These are phyloP conservation scores for Cruciata laevipes DNA, from an alignment of 257 asterid species.

Conservation along the genomic window DNA sequence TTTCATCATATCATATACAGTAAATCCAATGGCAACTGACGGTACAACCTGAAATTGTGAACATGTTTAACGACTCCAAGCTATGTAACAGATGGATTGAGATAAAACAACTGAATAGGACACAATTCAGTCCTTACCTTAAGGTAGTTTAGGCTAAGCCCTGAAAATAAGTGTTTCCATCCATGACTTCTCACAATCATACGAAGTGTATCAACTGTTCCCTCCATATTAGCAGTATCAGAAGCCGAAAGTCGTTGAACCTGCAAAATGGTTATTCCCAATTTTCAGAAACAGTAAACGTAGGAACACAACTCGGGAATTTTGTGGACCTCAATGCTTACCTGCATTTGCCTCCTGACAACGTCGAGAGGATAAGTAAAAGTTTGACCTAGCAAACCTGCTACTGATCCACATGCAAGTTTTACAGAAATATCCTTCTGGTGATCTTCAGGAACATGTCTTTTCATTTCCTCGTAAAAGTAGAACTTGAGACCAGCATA, in stretches of 20 bases:
- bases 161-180: conserved; percentile 85
- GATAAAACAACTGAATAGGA: neutral
- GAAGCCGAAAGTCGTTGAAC: conserved; percentile 60
- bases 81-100: neutral
- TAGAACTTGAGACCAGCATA: conserved; percentile 91
- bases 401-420: conserved; percentile 88
- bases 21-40: conserved; percentile 91
- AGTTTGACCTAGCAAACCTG: conserved; percentile 93
- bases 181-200: conserved; percentile 56
- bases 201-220: conserved; percentile 57
- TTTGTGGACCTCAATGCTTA: conserved; percentile 40
- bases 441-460: conserved; percentile 63
- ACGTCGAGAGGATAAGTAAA: conserved; percentile 94
- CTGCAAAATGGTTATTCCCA: conserved; percentile 25
- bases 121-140: conserved; percentile 39
- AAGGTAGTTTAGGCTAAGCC: conserved; percentile 91
- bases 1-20: conserved; percentile 76
- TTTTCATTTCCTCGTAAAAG: conserved; percentile 89
- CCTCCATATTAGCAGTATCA: conserved; percentile 35
- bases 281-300: neutral
- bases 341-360: conserved; percentile 97
- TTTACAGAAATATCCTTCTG: conserved; percentile 64
- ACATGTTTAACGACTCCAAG: conserved; percentile 3
- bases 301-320: neutral
- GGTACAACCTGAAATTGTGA: conserved; percentile 66